These are phyloP conservation scores for Tripterygium wilfordii DNA, from an alignment of 177 flowering plant species.

Conservation along the genomic window DNA sequence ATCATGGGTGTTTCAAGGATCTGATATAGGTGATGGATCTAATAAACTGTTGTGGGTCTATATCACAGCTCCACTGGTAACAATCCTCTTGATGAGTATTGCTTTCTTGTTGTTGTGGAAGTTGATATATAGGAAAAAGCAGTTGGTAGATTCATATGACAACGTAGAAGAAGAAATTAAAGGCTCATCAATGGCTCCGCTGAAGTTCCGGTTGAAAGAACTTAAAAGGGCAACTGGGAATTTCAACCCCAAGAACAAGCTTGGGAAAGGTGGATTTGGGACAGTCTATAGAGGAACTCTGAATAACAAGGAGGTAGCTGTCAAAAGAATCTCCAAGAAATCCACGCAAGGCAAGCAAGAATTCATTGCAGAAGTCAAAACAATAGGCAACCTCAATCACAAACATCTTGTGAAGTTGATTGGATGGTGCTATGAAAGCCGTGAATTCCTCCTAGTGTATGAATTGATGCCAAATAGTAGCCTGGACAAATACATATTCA, in stretches of 20 bases:
- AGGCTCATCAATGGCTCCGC: constrained; percentile 27
- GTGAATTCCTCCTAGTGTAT: constrained; percentile 44
- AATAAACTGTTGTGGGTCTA: constrained; percentile 16
- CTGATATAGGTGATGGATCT: constrained; percentile 8
- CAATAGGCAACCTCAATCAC: constrained; percentile 52
- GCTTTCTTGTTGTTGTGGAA: constrained; percentile 5
- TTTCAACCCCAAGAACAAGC: constrained; percentile 39
- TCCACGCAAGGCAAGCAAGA: constrained; percentile 52
- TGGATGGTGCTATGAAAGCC: constrained; percentile 55
- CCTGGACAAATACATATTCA: constrained; percentile 43
- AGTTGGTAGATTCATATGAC: constrained; percentile 9
- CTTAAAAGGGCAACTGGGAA: constrained; percentile 41
- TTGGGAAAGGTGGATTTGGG: constrained; percentile 67
- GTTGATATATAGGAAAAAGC: background rate
- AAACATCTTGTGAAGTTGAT: constrained; percentile 50
- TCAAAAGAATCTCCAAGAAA: constrained; percentile 40
- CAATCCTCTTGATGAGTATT: background rate
- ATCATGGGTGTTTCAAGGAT: constrained; percentile 42
- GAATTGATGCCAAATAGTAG: constrained; percentile 61
- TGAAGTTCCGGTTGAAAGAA: constrained; percentile 37
- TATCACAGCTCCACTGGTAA: constrained; percentile 15
- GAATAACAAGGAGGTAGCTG: constrained; percentile 36
- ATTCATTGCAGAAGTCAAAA: constrained; percentile 51
- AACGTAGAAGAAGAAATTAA: constrained; percentile 25
- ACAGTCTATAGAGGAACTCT: constrained; percentile 49